Evolutionary conservation across 768 basidiomycete species (phyloP), one percentile per base, ranked within the genome.

Genomic region (Boletus rubropictus): DNA sequence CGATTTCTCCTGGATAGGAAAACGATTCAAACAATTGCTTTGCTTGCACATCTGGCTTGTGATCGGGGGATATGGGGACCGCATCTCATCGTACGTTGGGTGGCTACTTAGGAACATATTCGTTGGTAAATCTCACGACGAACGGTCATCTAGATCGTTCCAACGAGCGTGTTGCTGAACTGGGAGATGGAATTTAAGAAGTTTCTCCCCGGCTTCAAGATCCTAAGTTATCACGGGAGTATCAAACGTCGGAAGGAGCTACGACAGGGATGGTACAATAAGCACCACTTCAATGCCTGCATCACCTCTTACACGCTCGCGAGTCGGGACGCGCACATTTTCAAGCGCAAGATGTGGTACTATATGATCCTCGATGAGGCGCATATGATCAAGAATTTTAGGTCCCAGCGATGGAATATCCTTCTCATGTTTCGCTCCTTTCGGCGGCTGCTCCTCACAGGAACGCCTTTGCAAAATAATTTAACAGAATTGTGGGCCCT

Each of bases 111-210:
- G 14, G 15, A 3, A 17, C 15, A 0, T 46, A 4, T 22, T 15
- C 34, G 42, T 31, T 33, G 39, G 44, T 34, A 31, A 4, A 27
- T 36, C 28, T 51, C 9, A 56, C 40, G 18, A 42, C 5, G 15
- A 5, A 18, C 20, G 39, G 14, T 42, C 31, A 24, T 39, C 1
- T 56, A 84, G 81, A 81, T 95, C 57, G 88, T 84, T 47, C 96
- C 96, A 1, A 89, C 95, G 9, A 91, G 90, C 46, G 95, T 98
- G 15, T 72, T 98, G 35, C 72, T 95, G 46, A 96, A 96, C 64
- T 97, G 93, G 94, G 85, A 89, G 61, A 87, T 90, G 84, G 94
- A 97, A 62, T 96, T 96, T 72, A 89, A 91, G 63, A 94, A 93
- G 63, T 96, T 97, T 65, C 74, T 91, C 1, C 94, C 94, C 0